These are phyloP conservation scores for Daldinia loculata DNA, from an alignment of 495 filamentous ascomycete genomes.

Conservation along the genomic window DNA sequence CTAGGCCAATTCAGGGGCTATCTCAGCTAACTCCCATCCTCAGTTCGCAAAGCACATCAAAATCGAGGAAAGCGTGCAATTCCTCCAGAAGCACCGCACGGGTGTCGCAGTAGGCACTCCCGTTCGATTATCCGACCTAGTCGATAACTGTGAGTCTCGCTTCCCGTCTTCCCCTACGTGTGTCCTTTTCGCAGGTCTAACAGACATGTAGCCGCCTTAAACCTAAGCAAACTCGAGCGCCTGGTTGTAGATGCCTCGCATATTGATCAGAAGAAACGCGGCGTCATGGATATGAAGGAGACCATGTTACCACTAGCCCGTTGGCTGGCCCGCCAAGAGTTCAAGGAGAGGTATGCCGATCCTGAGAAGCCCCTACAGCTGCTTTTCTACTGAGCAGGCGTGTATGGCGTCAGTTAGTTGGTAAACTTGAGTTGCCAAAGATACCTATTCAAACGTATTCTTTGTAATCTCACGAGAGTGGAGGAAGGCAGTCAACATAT, in stretches of 20 bases:
- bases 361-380: constrained; percentile 61
- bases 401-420: background rate
- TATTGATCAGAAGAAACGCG: constrained; percentile 90
- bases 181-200: constrained; percentile 26
- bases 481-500: constrained; percentile 7
- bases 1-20: background rate
- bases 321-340: constrained; percentile 70
- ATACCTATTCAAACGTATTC: background rate
- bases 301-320: constrained; percentile 77
- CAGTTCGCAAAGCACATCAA: constrained; percentile 98
- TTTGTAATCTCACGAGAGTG: background rate
- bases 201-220: constrained; percentile 67
- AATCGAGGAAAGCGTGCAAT: constrained; percentile 81
- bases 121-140: constrained; percentile 77
- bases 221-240: constrained; percentile 71
- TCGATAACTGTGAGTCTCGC: constrained; percentile 71
- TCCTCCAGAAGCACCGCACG: constrained; percentile 73
- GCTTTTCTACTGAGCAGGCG: constrained; percentile 61
- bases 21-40: constrained; percentile 4
- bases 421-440: background rate
- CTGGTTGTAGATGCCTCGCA: constrained; percentile 90
- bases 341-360: constrained; percentile 73
- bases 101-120: constrained; percentile 92
- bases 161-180: background rate
- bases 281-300: constrained; percentile 92